Conservation (phyloP, 1,284 basidiomycete genomes). For the Sporisorium iseilematis-ciliati region DNA sequence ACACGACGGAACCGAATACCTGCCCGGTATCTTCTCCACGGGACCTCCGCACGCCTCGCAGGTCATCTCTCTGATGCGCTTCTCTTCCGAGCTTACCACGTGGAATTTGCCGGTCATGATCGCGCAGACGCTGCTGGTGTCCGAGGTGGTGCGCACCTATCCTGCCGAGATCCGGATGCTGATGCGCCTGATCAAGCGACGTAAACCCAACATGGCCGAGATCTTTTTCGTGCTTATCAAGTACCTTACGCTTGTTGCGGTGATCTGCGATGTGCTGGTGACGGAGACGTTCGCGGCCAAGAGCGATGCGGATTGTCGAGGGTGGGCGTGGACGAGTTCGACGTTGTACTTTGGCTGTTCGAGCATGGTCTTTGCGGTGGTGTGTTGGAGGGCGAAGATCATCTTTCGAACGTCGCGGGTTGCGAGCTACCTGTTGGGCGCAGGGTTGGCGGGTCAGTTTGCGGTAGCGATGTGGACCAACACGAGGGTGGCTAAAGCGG, state of each 20-base stretch:
- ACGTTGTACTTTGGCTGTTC: conserved; percentile 45
- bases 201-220: conserved; percentile 51
- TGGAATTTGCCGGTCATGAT: conserved; percentile 43
- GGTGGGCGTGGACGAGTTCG: conserved; percentile 42
- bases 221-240: conserved; percentile 51
- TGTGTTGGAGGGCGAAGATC: conserved; percentile 44
- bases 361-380: conserved; percentile 33
- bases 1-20: conserved; percentile 38
- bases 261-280: conserved; percentile 32
- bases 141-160: conserved; percentile 41
- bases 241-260: conserved; percentile 33
- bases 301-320: conserved; percentile 20
- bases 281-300: conserved; percentile 31
- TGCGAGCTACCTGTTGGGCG: conserved; percentile 18
- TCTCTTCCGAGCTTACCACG: conserved; percentile 22
- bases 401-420: conserved; percentile 23
- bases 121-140: conserved; percentile 36
- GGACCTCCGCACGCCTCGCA: conserved; percentile 21
- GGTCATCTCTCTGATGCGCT: conserved; percentile 31
- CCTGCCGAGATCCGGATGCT: conserved; percentile 44
- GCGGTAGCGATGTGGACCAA: conserved; percentile 39
- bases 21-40: conserved; percentile 23
- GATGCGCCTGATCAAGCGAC: conserved; percentile 17
- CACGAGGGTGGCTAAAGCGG: conserved; percentile 31
- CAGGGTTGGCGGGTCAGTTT: conserved; percentile 31